Evolutionary conservation across 306 rosid genomes (phyloP).

Genomic region (Trifolium repens): DNA sequence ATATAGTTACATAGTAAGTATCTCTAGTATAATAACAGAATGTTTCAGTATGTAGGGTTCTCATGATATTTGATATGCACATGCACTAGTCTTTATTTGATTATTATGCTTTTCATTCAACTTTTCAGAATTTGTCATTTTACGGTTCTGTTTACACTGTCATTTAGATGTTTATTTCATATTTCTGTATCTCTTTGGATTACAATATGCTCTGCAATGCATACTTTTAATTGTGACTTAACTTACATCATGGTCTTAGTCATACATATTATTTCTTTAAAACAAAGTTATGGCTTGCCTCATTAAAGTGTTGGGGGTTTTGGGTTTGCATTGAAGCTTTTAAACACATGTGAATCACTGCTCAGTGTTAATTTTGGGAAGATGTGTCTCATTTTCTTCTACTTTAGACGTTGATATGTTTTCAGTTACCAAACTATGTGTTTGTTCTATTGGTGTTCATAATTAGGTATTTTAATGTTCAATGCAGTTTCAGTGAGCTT

Average conservation of each 20-base stretch:
- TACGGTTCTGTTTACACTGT: not conserved
- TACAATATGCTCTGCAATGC: not conserved
- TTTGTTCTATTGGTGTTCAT: constrained; percentile 16
- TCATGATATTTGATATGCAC: not conserved
- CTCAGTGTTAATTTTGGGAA: not conserved
- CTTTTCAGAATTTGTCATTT: not conserved
- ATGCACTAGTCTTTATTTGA: not conserved
- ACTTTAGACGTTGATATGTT: not conserved
- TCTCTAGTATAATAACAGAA: not conserved
- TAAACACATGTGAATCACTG: not conserved
- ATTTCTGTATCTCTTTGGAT: not conserved
- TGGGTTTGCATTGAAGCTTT: not conserved
- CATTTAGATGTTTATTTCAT: not conserved
- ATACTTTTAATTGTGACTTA: not conserved
- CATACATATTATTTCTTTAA: not conserved
- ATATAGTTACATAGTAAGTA: not conserved
- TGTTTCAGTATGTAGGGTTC: not conserved
- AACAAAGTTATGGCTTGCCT: not conserved
- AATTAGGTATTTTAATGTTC: not conserved
- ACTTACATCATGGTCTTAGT: not conserved
- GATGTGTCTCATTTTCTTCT: not conserved
- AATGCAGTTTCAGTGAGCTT: constrained; percentile 1
- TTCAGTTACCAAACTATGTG: constrained; percentile 2
- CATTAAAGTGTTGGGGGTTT: not conserved
- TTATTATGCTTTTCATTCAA: not conserved